Percentiles rank a stretch among this genome's conserved stretches.
These are phyloP conservation scores for Cyclostephanos invisitatus DNA, from an alignment of 108 stramenopile species.

Conservation along the genomic window DNA sequence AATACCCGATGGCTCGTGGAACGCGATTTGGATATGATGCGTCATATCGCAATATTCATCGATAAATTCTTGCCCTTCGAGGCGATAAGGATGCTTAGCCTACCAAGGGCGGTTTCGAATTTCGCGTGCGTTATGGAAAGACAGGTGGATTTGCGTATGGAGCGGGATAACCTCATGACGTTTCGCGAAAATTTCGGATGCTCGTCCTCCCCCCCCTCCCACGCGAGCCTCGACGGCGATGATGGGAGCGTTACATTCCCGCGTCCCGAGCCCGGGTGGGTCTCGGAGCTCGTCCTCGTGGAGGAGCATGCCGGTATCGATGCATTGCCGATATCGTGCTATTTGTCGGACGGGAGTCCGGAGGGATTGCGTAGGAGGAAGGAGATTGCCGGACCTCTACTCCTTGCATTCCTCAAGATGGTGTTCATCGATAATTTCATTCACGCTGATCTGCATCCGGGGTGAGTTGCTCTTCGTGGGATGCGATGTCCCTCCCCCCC, in stretches of 20 bases:
- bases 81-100: constrained; percentile 66
- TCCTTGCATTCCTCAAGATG: constrained; percentile 90
- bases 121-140: constrained; percentile 68
- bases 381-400: constrained; percentile 71
- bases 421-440: constrained; percentile 78
- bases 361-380: constrained; percentile 58
- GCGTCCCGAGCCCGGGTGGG: constrained; percentile 64
- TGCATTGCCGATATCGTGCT: constrained; percentile 69
- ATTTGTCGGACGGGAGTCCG: constrained; percentile 59
- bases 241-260: constrained; percentile 60
- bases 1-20: constrained; percentile 59
- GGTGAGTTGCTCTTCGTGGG: too few species aligned
- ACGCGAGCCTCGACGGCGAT: constrained; percentile 5
- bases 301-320: constrained; percentile 68
- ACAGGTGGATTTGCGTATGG: constrained; percentile 82
- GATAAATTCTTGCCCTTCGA: constrained; percentile 62
- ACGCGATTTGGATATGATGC: constrained; percentile 73
- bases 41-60: constrained; percentile 58
- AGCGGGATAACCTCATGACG: constrained; percentile 62
- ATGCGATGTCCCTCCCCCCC: too few species aligned
- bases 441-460: constrained; percentile 84
- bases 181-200: constrained; percentile 79
- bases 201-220: constrained; percentile 13
- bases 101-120: constrained; percentile 70
- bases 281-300: constrained; percentile 60